A percentile compares a stretch with the other conserved stretches of the same genome.
phyloP scores from a whole-genome alignment of 805 yeast genomes.

The Suhomyces faveliae region DNA sequence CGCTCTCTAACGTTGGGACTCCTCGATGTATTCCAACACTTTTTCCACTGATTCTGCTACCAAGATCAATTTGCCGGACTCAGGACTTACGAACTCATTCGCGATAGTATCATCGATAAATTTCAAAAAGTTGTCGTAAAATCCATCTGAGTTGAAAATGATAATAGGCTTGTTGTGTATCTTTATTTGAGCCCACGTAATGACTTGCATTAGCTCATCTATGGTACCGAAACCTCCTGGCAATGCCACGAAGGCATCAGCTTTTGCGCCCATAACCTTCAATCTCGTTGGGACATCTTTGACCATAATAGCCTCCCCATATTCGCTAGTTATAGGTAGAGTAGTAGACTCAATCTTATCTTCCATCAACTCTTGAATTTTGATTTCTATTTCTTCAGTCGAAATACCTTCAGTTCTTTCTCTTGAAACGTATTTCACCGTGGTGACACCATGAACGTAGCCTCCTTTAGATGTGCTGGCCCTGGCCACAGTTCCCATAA shows the following conservation, averaged over 20 bases:
- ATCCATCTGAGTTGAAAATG: conserved; percentile 74
- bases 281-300: conserved; percentile 89
- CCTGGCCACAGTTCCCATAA: conserved; percentile 76
- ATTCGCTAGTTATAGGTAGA: conserved; percentile 54
- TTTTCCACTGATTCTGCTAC: conserved; percentile 70
- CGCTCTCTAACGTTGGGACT: conserved; percentile 14
- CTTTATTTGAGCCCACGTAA: conserved; percentile 88
- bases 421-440: conserved; percentile 73
- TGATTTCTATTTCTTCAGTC: conserved; percentile 42
- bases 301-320: conserved; percentile 79
- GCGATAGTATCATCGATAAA: conserved; percentile 61
- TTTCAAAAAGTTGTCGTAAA: conserved; percentile 64
- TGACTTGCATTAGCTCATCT: conserved; percentile 86
- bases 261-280: conserved; percentile 79
- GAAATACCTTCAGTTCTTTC: conserved; percentile 50
- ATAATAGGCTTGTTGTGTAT: conserved; percentile 82
- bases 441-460: conserved; percentile 81
- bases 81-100: conserved; percentile 65
- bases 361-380: conserved; percentile 51
- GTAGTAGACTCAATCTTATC: conserved; percentile 68
- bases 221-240: conserved; percentile 93
- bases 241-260: conserved; percentile 83
- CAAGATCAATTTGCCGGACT: conserved; percentile 64
- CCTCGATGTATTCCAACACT: conserved; percentile 58
- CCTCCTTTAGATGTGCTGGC: conserved; percentile 59